phyloP scores from a whole-genome alignment of 345 rosid genomes.

The Brassica cretica region DNA sequence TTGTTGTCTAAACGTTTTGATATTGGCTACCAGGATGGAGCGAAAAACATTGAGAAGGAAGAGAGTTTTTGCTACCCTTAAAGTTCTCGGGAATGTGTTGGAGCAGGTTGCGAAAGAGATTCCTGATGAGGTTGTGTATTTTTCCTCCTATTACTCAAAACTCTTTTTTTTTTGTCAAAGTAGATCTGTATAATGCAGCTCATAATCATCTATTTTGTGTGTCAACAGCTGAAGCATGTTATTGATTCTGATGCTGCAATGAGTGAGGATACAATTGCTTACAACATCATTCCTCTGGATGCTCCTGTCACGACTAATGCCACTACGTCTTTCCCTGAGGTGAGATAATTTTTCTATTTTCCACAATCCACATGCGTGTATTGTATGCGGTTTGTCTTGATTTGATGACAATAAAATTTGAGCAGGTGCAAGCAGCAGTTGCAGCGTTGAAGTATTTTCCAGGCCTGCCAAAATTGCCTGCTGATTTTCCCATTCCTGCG shows the following conservation, averaged over 20 bases:
- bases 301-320: constrained; percentile 70
- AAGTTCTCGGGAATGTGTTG: constrained; percentile 81
- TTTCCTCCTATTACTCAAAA: constrained; percentile 6
- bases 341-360: constrained; percentile 33
- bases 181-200: constrained; percentile 14
- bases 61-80: constrained; percentile 78
- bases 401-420: constrained; percentile 19
- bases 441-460: constrained; percentile 65
- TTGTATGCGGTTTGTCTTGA: constrained; percentile 23
- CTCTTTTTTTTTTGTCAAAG: not conserved
- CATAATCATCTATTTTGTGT: not conserved
- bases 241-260: constrained; percentile 91
- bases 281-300: constrained; percentile 87
- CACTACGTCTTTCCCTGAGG: constrained; percentile 77
- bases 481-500: constrained; percentile 64
- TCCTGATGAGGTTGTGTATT: constrained; percentile 77
- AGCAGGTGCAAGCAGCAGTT: constrained; percentile 82
- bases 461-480: constrained; percentile 73
- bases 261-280: constrained; percentile 91
- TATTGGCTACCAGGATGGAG: constrained; percentile 69
- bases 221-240: constrained; percentile 71
- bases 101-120: constrained; percentile 75
- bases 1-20: constrained; percentile 10
- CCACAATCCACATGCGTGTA: constrained; percentile 16
- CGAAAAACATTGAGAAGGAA: constrained; percentile 80